phyloP scores from a whole-genome alignment of 169 alveolate genomes.

The Babesia gibsoni region DNA sequence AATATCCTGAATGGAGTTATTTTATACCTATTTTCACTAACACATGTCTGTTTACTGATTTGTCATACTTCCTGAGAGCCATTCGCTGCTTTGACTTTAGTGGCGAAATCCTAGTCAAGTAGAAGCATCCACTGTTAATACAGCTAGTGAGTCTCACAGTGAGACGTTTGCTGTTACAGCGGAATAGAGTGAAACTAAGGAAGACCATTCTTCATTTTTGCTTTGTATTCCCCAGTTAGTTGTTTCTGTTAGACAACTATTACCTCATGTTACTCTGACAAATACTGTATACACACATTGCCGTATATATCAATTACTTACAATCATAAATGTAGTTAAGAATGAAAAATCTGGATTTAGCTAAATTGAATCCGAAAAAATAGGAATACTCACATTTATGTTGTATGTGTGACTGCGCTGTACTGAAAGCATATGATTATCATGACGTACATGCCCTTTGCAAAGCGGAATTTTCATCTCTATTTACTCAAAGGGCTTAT shows the following conservation, averaged over 20 bases:
- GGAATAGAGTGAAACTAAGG: conserved; percentile 63
- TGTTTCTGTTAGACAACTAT: no score
- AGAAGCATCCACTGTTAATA: conserved; percentile 75
- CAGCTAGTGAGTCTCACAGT: conserved; percentile 76
- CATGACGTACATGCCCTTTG: conserved; percentile 15
- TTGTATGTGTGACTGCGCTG: no score
- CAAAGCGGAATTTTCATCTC: not conserved
- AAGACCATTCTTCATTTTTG: conserved; percentile 78
- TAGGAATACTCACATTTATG: no score
- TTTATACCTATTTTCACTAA: conserved; percentile 25
- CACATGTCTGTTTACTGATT: conserved; percentile 81
- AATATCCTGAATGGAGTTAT: conserved; percentile 22
- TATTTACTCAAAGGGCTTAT: conserved; percentile 3
- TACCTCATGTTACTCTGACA: no score
- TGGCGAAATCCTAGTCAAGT: conserved; percentile 80
- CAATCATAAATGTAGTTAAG: no score
- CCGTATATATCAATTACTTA: no score
- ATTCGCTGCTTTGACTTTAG: conserved; percentile 72
- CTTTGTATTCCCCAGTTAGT: no score
- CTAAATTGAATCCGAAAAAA: no score
- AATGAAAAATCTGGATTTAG: no score
- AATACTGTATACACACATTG: no score
- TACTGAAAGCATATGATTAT: no score
- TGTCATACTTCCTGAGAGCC: conserved; percentile 81
- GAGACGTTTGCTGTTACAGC: conserved; percentile 79